Base-by-base conservation (phyloP, 768 basidiomycete species). In the Macrolepiota dolichaula region DNA sequence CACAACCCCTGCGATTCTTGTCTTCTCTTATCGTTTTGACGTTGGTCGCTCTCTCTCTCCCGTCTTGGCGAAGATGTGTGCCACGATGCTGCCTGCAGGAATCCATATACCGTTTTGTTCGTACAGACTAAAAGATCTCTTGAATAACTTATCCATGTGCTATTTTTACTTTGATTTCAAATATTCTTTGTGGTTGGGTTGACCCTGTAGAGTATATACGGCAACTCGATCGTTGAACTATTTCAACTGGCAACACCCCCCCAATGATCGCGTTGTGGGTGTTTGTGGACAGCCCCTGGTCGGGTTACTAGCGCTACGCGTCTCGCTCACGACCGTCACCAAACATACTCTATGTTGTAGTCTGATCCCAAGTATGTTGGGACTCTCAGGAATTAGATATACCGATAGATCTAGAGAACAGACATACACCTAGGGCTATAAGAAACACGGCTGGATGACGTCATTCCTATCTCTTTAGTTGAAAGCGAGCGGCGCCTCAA, bases 51-150 rank as follows among this genome's bases (percentile, higher is more conserved):
- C 22, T 10, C 24, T 11, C 38, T 38, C 27, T 42, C 22, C n/a
- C 24, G 36, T 11, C 47, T 47, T 57, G 56, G 25, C 27, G 19
- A 57, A 46, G 56, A 49, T 57, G 56, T 35, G 56, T 15, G 32
- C 44, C 56, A 57, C 35, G 56, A 6, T 19, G 56, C 46, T 24
- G 25, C 47, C 25, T 27, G 47, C 22, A 44, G n/a, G 42, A 13
- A n/a, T 44, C 42, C 42, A 27, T 49, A 57, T 19, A 2, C 38
- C 54, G n/a, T n/a, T n/a, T 32, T 32, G 47, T 50, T 57, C 27
- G 6, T 36, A 9, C 42, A 32, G n/a, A 35, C 44, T 7, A 7
- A 19, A 54, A 54, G 11, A 25, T 13, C 35, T 24, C 51, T 54
- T 38, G 35, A 54, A 38, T 25, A 13, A 37, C n/a, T 54, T 25